Evolutionary conservation across 352 stramenopile species (phyloP).

Genomic region (Blastocystis hominis): DNA sequence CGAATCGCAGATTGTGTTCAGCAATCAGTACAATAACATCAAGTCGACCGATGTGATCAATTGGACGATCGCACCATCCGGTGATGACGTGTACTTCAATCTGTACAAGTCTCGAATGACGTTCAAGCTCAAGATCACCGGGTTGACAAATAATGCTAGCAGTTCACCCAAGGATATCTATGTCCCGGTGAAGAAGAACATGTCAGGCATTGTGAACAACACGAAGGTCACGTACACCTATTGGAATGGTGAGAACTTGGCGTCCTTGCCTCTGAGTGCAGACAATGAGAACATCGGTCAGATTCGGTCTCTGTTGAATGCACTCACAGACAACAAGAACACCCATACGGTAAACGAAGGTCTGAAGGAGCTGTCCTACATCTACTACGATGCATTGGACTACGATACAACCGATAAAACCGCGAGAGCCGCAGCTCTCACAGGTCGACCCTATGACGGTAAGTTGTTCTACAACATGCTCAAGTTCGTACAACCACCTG

Average conservation of each 20-base stretch:
- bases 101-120: neutral
- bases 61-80: neutral
- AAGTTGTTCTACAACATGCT: neutral
- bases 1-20: neutral
- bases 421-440: neutral
- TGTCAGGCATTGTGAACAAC: neutral
- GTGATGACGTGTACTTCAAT: neutral
- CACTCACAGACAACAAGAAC: neutral
- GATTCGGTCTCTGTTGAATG: neutral
- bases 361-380: neutral
- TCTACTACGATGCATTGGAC: neutral
- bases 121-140: neutral
- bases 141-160: neutral
- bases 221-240: neutral
- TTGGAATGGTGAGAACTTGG: neutral
- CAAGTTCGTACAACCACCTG: neutral
- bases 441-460: neutral
- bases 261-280: neutral
- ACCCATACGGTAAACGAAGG: neutral
- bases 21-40: neutral
- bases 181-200: neutral
- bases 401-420: neutral
- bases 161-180: neutral
- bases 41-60: neutral
- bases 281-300: neutral